Percentiles rank a stretch among this genome's conserved stretches.
Conservation (phyloP, 495 filamentous ascomycete species). For the Neurospora sp. region DNA sequence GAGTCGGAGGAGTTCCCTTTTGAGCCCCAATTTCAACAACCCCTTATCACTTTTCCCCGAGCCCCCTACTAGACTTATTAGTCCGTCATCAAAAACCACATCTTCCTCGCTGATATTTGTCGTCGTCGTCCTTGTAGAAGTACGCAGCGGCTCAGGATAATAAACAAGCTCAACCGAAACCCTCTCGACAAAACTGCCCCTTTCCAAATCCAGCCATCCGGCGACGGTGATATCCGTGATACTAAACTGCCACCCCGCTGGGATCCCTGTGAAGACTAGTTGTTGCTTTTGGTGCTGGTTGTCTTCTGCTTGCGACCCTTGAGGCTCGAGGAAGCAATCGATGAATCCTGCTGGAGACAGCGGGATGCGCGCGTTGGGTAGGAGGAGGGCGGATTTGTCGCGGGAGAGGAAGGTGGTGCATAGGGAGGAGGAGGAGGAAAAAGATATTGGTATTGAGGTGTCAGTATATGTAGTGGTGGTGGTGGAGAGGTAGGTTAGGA, state of each 20-base stretch:
- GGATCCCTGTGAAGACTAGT: not conserved
- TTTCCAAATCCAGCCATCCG: not conserved
- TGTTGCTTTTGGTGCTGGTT: not conserved
- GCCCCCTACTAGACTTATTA: too few species aligned
- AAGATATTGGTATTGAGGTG: not conserved
- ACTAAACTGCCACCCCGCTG: not conserved
- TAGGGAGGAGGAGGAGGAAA: not conserved
- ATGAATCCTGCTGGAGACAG: not conserved
- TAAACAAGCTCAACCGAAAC: not conserved
- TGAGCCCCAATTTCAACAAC: not conserved
- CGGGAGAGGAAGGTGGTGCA: not conserved
- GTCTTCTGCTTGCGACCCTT: not conserved
- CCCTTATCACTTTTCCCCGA: not conserved
- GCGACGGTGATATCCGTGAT: not conserved
- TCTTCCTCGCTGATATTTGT: too few species aligned
- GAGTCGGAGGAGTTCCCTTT: not conserved
- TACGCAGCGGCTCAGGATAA: too few species aligned
- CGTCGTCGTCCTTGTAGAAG: too few species aligned
- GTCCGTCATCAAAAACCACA: too few species aligned
- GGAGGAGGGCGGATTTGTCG: not conserved
- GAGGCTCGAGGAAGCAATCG: not conserved
- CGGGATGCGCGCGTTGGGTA: not conserved
- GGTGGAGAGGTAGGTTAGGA: not conserved
- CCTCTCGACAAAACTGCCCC: not conserved
- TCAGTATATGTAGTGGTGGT: not conserved